phyloP scores from a whole-genome alignment of 2,329 filamentous ascomycete genomes.

The Colletotrichum abscissum region DNA sequence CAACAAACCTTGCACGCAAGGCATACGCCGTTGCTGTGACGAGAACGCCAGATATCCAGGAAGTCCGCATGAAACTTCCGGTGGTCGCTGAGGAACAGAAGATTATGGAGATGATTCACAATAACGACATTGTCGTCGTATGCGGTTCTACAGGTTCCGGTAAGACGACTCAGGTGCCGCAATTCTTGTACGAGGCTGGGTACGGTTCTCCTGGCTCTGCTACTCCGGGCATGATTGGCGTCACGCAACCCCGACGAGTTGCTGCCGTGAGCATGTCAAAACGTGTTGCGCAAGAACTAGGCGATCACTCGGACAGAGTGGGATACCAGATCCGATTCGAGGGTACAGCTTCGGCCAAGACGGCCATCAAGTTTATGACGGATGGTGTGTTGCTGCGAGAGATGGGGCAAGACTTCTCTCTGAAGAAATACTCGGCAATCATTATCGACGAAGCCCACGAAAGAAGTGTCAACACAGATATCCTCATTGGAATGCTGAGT shows the following conservation, averaged over 20 bases:
- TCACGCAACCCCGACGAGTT: slow-evolving; percentile 94
- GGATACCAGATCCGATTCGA: slow-evolving; percentile 97
- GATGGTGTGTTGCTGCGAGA: slow-evolving; percentile 95
- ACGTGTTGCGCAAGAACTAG: slow-evolving; percentile 87
- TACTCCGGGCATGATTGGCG: slow-evolving; percentile 90
- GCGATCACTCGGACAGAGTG: slow-evolving; percentile 79
- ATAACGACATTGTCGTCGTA: slow-evolving; percentile 88
- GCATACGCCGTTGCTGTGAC: slow-evolving; percentile 80
- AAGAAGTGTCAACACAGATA: slow-evolving; percentile 96
- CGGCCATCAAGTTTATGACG: slow-evolving; percentile 98
- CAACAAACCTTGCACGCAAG: slow-evolving; percentile 72
- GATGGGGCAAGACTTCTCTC: slow-evolving; percentile 86
- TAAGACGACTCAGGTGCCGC: slow-evolving; percentile 97
- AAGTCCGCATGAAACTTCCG: slow-evolving; percentile 81
- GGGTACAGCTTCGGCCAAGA: slow-evolving; percentile 81
- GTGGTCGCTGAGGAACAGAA: slow-evolving; percentile 96
- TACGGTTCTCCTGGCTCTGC: slow-evolving; percentile 83
- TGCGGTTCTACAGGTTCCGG: slow-evolving; percentile 96
- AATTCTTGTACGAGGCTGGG: slow-evolving; percentile 94
- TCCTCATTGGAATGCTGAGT: slow-evolving; percentile 96
- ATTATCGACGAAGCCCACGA: slow-evolving; percentile 98
- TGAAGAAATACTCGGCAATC: slow-evolving; percentile 92
- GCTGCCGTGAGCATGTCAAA: slow-evolving; percentile 97
- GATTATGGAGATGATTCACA: slow-evolving; percentile 97
- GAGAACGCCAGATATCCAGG: slow-evolving; percentile 79